These are phyloP conservation scores for Glaciozyma antarctica DNA, from an alignment of 768 basidiomycete genomes.

Conservation along the genomic window DNA sequence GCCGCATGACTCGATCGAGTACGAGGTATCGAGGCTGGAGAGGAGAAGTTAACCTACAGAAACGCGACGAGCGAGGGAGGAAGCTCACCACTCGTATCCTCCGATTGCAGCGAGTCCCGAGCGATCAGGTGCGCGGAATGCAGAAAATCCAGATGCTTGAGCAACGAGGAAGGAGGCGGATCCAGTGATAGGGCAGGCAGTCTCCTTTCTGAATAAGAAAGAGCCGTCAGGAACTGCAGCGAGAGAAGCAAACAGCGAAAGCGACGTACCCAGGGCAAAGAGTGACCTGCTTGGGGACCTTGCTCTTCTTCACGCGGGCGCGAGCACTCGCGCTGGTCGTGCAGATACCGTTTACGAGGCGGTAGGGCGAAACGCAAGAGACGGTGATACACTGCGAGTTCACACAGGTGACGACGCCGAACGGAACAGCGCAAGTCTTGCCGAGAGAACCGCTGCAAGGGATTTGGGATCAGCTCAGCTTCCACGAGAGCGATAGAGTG, in stretches of 20 bases:
- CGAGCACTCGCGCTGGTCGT: slow-evolving; percentile 4
- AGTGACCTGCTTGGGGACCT: background rate
- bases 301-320: slow-evolving; percentile 15
- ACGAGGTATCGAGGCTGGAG: slow-evolving; percentile 9
- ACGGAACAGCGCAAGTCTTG: slow-evolving; percentile 7
- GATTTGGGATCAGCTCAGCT: background rate
- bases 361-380: slow-evolving; percentile 11
- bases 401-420: slow-evolving; percentile 9
- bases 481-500: background rate
- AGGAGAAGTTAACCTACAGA: background rate
- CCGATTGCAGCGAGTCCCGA: background rate
- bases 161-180: background rate
- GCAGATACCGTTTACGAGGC: slow-evolving; percentile 14
- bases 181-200: slow-evolving; percentile 25
- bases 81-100: slow-evolving; percentile 3
- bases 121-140: background rate
- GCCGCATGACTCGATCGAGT: slow-evolving; percentile 18
- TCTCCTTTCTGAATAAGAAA: slow-evolving; percentile 2
- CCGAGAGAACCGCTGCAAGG: slow-evolving; percentile 14
- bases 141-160: background rate
- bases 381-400: slow-evolving; percentile 3
- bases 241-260: background rate
- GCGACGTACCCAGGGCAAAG: slow-evolving; percentile 18
- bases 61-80: background rate
- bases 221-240: background rate